Percentiles rank a stretch among this genome's conserved stretches.
Evolutionary conservation across 2,329 filamentous ascomycete species (phyloP).

Genomic region (Fusarium compactum): DNA sequence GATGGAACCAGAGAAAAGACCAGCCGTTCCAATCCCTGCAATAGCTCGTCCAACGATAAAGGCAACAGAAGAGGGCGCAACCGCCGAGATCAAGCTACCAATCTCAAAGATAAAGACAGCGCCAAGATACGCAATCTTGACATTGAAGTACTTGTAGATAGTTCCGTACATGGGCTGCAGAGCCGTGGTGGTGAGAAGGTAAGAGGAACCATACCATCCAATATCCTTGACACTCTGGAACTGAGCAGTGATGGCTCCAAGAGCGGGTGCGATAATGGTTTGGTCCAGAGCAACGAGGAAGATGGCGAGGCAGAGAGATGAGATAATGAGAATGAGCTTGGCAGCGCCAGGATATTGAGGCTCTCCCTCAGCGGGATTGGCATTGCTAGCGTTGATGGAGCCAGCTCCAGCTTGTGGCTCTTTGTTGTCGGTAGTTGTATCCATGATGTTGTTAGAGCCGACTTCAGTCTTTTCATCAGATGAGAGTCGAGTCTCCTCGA

Average conservation of each 20-base stretch:
- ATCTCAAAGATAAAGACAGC: slow-evolving; percentile 59
- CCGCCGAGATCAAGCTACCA: slow-evolving; percentile 59
- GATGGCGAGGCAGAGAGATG: slow-evolving; percentile 59
- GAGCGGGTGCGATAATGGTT: slow-evolving; percentile 65
- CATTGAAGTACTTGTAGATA: slow-evolving; percentile 63
- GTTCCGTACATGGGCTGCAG: slow-evolving; percentile 64
- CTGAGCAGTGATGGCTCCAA: slow-evolving; percentile 63
- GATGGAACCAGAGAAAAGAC: slow-evolving; percentile 63
- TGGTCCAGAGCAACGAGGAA: slow-evolving; percentile 65
- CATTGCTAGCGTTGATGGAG: slow-evolving; percentile 8
- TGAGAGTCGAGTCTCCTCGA: slow-evolving; percentile 46
- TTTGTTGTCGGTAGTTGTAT: slow-evolving; percentile 30
- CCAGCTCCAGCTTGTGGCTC: slow-evolving; percentile 22
- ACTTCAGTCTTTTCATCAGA: slow-evolving; percentile 51
- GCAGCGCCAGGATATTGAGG: slow-evolving; percentile 55
- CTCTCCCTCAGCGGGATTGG: background rate
- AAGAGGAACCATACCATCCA: slow-evolving; percentile 65
- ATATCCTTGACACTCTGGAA: slow-evolving; percentile 61
- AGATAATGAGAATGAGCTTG: slow-evolving; percentile 57
- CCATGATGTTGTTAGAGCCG: slow-evolving; percentile 43
- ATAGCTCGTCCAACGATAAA: slow-evolving; percentile 66
- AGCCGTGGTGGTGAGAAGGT: slow-evolving; percentile 62
- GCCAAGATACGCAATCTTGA: slow-evolving; percentile 60
- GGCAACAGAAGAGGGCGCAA: slow-evolving; percentile 59
- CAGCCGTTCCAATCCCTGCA: slow-evolving; percentile 64